Base-by-base conservation (phyloP, 2,329 filamentous ascomycete genomes). In the Mycocentrospora acerina region DNA sequence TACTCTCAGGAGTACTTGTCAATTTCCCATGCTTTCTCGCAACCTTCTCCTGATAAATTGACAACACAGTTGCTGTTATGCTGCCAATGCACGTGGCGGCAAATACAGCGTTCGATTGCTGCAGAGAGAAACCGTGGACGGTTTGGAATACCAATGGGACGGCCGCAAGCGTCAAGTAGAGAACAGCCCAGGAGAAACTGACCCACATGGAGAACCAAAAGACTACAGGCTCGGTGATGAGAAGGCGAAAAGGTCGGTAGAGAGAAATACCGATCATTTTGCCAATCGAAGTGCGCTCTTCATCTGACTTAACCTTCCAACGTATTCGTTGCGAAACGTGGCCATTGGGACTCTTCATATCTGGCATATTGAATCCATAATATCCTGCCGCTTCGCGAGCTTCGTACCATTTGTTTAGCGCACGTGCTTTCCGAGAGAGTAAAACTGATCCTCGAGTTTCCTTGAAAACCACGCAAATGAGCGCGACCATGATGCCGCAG, bases 191-290 rank as follows among this genome's bases (percentile, higher is more conserved):
- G 14, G 84, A 84, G 64, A 96, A 96, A 0, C 88, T 78, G 1
- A 90, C 85, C 90, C 90, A 96, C 1, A 95, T 74, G 1, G 85
- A 89, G 71, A 96, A 96, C 71, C 81, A 89, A 67, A 90, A 89
- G 11, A 90, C 85, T 8, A 89, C 83, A 0, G 86, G 83, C 51
- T 90, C 86, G 0, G 86, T 90, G 49, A 84, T 70, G 12, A 90
- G 79, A 1, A 90, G 76, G 55, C 83, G 81, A 63, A 95, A 94
- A 0, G 90, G 90, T 0, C 90, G 79, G 48, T 81, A 82, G 6
- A 91, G 68, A 0, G 88, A 93, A 10, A 88, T 80, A 5, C 74
- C 72, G 35, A 95, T 82, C 79, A 90, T 87, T 41, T 77, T 80
- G 13, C 59, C 55, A 9, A 95, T 63, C 0, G 82, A 83, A 17